Conservation (phyloP, 805 yeast genomes). For the Yamadazyma endophytica region DNA sequence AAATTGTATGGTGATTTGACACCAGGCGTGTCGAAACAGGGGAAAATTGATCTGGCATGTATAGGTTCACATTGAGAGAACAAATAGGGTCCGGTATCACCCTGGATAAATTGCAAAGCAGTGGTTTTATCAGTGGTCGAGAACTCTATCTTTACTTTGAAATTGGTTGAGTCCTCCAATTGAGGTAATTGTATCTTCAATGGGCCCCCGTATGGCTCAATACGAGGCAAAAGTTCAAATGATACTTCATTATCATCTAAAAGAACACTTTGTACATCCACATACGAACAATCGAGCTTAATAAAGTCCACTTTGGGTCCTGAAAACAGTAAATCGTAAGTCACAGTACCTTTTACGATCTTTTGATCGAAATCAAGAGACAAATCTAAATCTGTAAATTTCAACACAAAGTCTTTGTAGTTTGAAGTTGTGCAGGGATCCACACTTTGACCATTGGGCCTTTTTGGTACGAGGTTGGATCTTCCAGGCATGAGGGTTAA, state of each 20-base stretch:
- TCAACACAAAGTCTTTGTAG: conserved; percentile 19
- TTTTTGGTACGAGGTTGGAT: conserved; percentile 3
- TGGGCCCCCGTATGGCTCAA: conserved; percentile 22
- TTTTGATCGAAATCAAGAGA: conserved; percentile 21
- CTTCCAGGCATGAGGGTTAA: conserved; percentile 13
- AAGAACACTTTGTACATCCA: conserved; percentile 14
- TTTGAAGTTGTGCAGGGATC: conserved; percentile 29
- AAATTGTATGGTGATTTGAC: conserved; percentile 24
- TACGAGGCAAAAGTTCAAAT: conserved; percentile 7
- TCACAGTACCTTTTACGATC: conserved; percentile 19
- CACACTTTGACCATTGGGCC: conserved; percentile 11
- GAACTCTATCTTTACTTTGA: conserved; percentile 17
- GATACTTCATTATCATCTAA: conserved; percentile 15
- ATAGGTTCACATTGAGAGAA: conserved; percentile 35
- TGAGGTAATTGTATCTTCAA: conserved; percentile 14
- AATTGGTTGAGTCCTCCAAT: neutral
- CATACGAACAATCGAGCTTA: conserved; percentile 24
- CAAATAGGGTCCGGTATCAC: conserved; percentile 29
- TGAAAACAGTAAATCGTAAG: conserved; percentile 18
- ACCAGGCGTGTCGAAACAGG: conserved; percentile 35
- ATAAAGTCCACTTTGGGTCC: conserved; percentile 5
- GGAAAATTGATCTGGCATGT: conserved; percentile 33
- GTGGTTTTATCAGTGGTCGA: conserved; percentile 28
- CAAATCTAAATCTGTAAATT: conserved; percentile 16
- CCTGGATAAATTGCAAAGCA: conserved; percentile 31